Conservation (phyloP, 2,329 filamentous ascomycete genomes). For the Fusarium xyrophilum region DNA sequence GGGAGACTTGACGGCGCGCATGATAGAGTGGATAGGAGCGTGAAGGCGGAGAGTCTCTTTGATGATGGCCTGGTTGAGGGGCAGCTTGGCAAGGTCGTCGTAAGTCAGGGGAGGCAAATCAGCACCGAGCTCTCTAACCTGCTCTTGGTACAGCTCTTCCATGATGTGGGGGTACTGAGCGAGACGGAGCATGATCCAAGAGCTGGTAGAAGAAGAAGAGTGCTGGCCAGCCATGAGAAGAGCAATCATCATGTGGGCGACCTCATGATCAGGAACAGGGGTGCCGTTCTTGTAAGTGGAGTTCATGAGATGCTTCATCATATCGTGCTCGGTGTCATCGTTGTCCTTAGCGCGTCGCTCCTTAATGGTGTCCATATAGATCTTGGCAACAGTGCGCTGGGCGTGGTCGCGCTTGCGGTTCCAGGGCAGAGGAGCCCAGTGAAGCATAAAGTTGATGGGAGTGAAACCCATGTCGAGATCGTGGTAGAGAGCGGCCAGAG, state of each 20-base stretch:
- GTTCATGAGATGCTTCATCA: conserved; percentile 90
- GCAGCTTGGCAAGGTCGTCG: conserved; percentile 78
- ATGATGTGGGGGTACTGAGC: conserved; percentile 78
- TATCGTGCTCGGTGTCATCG: conserved; percentile 68
- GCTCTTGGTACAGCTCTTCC: conserved; percentile 85
- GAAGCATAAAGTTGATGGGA: conserved; percentile 87
- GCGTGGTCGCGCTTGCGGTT: conserved; percentile 83
- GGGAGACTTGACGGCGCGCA: conserved; percentile 89
- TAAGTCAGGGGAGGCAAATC: conserved; percentile 78
- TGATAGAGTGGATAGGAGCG: conserved; percentile 92
- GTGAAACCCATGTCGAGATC: conserved; percentile 90
- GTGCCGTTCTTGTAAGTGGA: conserved; percentile 84
- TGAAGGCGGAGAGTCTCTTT: conserved; percentile 93
- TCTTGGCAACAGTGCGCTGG: conserved; percentile 79
- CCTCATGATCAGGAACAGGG: conserved; percentile 79
- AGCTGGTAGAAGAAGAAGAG: conserved; percentile 81
- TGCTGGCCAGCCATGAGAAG: conserved; percentile 92
- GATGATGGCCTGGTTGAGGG: conserved; percentile 83
- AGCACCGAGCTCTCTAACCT: conserved; percentile 73
- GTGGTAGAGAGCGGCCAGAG: conserved; percentile 83
- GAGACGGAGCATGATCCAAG: conserved; percentile 85
- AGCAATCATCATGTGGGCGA: conserved; percentile 94
- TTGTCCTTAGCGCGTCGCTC: conserved; percentile 65
- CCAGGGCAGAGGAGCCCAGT: conserved; percentile 88
- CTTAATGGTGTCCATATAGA: conserved; percentile 83